Base-by-base conservation (phyloP, 2,329 filamentous ascomycete species). In the Trichoderma sp. region DNA sequence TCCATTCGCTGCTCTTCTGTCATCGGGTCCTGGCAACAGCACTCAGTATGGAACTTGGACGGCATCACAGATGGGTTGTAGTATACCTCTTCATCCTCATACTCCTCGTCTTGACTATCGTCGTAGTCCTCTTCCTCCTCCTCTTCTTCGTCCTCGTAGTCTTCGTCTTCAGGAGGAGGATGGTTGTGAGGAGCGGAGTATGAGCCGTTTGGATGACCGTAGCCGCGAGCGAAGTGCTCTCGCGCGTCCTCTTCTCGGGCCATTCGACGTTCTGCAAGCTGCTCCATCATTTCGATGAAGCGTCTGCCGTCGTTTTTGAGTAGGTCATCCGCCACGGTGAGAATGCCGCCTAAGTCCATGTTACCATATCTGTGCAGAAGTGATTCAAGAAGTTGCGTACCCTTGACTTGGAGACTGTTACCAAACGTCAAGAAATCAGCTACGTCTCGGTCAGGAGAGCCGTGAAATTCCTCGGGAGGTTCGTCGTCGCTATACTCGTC, bases 211-310 rank as follows among this genome's bases (percentile, higher is more conserved):
- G 88, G 81, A 78, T 88, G 87, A 75, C 82, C 82, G 73, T 86
- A 88, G 79, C 87, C 86, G 74, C 88, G 87, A 70, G 91, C 86
- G 79, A 90, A 86, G 76, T 88, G 85, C 75, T 89, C 86, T 74
- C 81, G 76, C 50, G 93, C 93, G 80, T 98, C 94, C 83, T 96
- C 95, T 84, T 98, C 95, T 76, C 96, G 92, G 79, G 95, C 93
- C 95, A 99, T 98, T 77, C 96, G 90, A 77, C 95, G 93, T 84
- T 99, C 96, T 47, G 96, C 96, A 77, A 99, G 88, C 84, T 98
- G 95, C 82, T 99, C 96, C 96, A 99, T 99, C 96, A 99, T 99
- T 81, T 99, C 96, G 82, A 99, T 99, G 84, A 99, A 99, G 80
- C 97, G 97, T 83, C 97, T 97, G 78, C 96, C 96, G 82, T 99